Base-by-base conservation (phyloP, 164 flowering plant genomes). In the Liriodendron chinense region DNA sequence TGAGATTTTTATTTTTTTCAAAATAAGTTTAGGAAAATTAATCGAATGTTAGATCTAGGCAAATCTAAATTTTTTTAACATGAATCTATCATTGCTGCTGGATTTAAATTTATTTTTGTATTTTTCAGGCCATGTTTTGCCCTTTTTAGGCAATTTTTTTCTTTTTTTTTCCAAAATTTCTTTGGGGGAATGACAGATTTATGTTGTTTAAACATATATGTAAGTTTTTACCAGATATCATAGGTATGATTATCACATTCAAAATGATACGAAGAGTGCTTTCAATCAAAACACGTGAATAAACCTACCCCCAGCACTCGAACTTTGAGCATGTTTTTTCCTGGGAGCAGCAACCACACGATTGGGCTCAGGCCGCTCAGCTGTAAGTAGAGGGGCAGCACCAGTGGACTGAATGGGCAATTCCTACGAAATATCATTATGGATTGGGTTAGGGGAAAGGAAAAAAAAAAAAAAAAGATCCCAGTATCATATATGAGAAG, bases 341-440 rank as follows among this genome's bases (percentile, higher is more conserved):
- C 7, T 16, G 7, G 57, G 62, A 77, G 78, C 13, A 53, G 14
- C 59, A 53, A 9, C 77, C 66, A 26, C 78, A 16, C 13, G 16
- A 1, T 64, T 49, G 43, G 73, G 28, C 75, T 65, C n/a, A n/a
- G n/a, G n/a, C n/a, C n/a, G n/a, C n/a, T n/a, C 81, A 2, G 47
- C 70, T 50, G 75, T 28, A 25, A 67, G 48, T 26, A 20, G 22
- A 23, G 22, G 18, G 25, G 61, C 68, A 74, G 70, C 68, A 61
- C 75, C 72, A 14, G 75, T 70, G 8, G 86, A 74, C 59, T 48
- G 59, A 68, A 67, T 28, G 18, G 74, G 79, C 65, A 76, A 14
- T 70, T 76, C 85, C 89, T 88, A 81, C 23, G 81, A 12, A 67
- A 18, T 22, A 63, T 63, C 9, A 63, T n/a, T 13, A 56, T 3